A percentile compares a stretch with the other conserved stretches of the same genome.
Evolutionary conservation across 2,329 filamentous ascomycete species (phyloP).

Genomic region (Fusarium tricinctum): DNA sequence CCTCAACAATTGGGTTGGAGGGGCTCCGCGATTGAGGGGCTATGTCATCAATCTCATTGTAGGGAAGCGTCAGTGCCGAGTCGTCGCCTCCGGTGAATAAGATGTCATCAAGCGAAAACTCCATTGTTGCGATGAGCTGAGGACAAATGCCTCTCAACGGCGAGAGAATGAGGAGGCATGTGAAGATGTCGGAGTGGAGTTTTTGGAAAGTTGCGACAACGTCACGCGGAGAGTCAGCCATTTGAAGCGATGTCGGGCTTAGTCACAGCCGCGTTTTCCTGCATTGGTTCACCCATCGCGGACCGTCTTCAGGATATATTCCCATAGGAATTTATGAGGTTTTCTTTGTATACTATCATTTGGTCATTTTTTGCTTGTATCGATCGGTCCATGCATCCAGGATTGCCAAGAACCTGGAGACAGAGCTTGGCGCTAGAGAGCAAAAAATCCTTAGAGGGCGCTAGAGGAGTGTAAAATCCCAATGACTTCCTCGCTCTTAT

Average conservation of each 20-base stretch:
- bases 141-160: not conserved
- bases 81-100: constrained; percentile 40
- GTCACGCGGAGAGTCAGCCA: constrained; percentile 18
- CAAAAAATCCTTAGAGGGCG: constrained; percentile 16
- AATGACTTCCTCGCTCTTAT: not conserved
- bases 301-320: not conserved
- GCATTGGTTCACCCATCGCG: not conserved
- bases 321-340: not conserved
- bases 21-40: constrained; percentile 32
- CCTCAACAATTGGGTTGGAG: constrained; percentile 22
- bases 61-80: constrained; percentile 36
- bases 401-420: not conserved
- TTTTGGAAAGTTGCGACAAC: constrained; percentile 25
- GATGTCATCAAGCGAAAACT: constrained; percentile 46
- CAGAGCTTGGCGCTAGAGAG: not conserved
- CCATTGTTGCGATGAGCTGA: constrained; percentile 21
- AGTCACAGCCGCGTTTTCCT: constrained; percentile 25
- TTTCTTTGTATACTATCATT: not conserved
- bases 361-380: no score
- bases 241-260: constrained; percentile 31
- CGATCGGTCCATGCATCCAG: not conserved
- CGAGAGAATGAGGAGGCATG: not conserved
- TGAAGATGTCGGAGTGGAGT: constrained; percentile 35
- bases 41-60: constrained; percentile 28
- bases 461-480: not conserved